Evolutionary conservation across 192 early-diverging fungal genomes (phyloP).

Genomic region (Spizellomyces punctatus): DNA sequence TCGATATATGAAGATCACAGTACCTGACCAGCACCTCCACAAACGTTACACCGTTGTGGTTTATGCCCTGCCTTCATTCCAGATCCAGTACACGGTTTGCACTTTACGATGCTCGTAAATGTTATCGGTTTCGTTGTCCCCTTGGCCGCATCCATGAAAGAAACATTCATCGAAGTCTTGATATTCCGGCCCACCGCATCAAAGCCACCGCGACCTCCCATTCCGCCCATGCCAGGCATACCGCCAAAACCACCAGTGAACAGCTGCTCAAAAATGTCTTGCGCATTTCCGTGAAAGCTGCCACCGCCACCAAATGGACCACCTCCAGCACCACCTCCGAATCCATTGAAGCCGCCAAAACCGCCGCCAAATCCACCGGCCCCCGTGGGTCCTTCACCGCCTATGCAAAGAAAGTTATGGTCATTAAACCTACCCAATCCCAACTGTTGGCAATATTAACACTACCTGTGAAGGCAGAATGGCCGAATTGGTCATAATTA

Average conservation of each 20-base stretch:
- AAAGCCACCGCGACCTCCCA: slow-evolving; percentile 29
- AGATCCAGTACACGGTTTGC: slow-evolving; percentile 76
- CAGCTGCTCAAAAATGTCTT: slow-evolving; percentile 73
- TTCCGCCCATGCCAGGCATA: slow-evolving; percentile 32
- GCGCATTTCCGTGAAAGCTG: slow-evolving; percentile 54
- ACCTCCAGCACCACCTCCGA: slow-evolving; percentile 43
- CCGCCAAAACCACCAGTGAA: slow-evolving; percentile 65
- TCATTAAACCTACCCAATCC: too few species aligned
- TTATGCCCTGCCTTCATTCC: slow-evolving; percentile 80
- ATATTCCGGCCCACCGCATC: slow-evolving; percentile 63
- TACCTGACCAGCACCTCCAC: slow-evolving; percentile 81
- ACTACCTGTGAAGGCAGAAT: slow-evolving; percentile 18
- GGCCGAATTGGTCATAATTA: slow-evolving; percentile 92
- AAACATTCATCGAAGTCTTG: slow-evolving; percentile 63
- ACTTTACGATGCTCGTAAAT: slow-evolving; percentile 69
- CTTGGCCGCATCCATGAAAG: slow-evolving; percentile 91
- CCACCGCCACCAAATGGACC: slow-evolving; percentile 30
- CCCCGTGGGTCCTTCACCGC: slow-evolving; percentile 40
- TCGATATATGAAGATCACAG: not conserved
- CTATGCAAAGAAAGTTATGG: not conserved
- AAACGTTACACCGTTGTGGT: slow-evolving; percentile 70
- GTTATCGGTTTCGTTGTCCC: slow-evolving; percentile 71
- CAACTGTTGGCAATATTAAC: too few species aligned
- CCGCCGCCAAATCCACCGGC: slow-evolving; percentile 55
- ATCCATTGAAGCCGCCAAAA: slow-evolving; percentile 59